These are phyloP conservation scores for Aspergillus cejpii DNA, from an alignment of 2,329 filamentous ascomycete species.

Conservation along the genomic window DNA sequence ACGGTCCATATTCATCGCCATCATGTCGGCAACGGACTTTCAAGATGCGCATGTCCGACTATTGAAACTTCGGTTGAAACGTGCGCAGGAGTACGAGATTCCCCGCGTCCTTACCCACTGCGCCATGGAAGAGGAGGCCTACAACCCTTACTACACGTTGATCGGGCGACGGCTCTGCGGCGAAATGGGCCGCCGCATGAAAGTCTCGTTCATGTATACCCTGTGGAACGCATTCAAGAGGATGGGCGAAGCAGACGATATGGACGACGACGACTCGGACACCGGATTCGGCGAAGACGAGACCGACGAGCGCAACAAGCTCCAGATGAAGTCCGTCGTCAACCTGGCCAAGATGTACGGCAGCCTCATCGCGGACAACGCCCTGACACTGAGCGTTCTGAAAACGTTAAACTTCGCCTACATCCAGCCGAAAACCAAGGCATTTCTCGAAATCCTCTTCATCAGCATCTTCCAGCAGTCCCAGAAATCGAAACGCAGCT, in stretches of 20 bases:
- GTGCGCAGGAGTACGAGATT: slow-evolving; percentile 77
- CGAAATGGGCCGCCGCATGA: slow-evolving; percentile 59
- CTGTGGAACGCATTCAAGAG: slow-evolving; percentile 80
- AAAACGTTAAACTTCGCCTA: slow-evolving; percentile 69
- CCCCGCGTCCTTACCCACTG: slow-evolving; percentile 83
- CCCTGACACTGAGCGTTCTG: slow-evolving; percentile 51
- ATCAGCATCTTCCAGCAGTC: slow-evolving; percentile 67
- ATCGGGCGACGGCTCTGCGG: slow-evolving; percentile 71
- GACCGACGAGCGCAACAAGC: slow-evolving; percentile 42
- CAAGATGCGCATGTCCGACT: slow-evolving; percentile 77
- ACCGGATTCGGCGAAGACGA: slow-evolving; percentile 51
- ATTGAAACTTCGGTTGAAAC: slow-evolving; percentile 75
- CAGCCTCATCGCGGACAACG: slow-evolving; percentile 54
- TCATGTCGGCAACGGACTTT: slow-evolving; percentile 78
- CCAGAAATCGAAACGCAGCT: slow-evolving; percentile 42
- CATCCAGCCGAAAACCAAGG: slow-evolving; percentile 66
- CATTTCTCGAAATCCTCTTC: slow-evolving; percentile 74
- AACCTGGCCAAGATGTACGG: slow-evolving; percentile 64
- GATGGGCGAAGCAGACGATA: slow-evolving; percentile 63
- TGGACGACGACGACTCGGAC: slow-evolving; percentile 59
- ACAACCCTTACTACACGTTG: slow-evolving; percentile 90
- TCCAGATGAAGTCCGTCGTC: slow-evolving; percentile 55
- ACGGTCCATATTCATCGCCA: slow-evolving; percentile 83
- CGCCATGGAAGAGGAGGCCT: slow-evolving; percentile 69
- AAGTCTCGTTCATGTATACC: slow-evolving; percentile 79